phyloP scores from a whole-genome alignment of 306 rosid genomes.

The Medicago ruthenica region DNA sequence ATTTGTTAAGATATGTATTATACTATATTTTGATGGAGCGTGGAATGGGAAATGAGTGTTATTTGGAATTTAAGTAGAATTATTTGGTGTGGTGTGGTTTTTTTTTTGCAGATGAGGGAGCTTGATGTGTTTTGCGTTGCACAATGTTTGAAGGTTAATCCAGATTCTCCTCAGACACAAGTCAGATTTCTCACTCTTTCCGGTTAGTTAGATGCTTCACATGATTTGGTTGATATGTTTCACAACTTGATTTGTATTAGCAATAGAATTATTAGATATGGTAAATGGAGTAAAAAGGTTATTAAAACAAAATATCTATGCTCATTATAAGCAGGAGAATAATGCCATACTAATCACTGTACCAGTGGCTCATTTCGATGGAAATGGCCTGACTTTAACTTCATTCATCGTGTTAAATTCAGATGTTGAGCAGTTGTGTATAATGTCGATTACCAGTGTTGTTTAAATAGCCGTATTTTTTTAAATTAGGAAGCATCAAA shows the following conservation, averaged over 20 bases:
- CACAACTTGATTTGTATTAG: constrained; percentile 13
- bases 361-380: too few species aligned
- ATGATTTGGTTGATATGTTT: constrained; percentile 28
- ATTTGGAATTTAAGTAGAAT: too few species aligned
- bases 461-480: too few species aligned
- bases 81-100: too few species aligned
- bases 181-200: constrained; percentile 89
- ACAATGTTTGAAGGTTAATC: constrained; percentile 91
- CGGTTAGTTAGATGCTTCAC: constrained; percentile 64
- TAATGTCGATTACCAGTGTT: too few species aligned
- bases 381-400: too few species aligned
- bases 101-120: constrained; percentile 63
- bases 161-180: constrained; percentile 96
- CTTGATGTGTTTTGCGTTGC: constrained; percentile 66
- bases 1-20: too few species aligned
- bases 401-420: neutral
- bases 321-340: neutral
- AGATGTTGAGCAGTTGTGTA: neutral
- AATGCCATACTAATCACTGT: too few species aligned
- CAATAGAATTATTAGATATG: neutral
- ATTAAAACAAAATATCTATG: neutral
- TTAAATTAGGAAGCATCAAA: too few species aligned
- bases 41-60: too few species aligned
- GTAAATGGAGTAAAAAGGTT: neutral
- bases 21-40: too few species aligned